Evolutionary conservation across 345 rosid genomes (phyloP).

Genomic region (Acer campestre): DNA sequence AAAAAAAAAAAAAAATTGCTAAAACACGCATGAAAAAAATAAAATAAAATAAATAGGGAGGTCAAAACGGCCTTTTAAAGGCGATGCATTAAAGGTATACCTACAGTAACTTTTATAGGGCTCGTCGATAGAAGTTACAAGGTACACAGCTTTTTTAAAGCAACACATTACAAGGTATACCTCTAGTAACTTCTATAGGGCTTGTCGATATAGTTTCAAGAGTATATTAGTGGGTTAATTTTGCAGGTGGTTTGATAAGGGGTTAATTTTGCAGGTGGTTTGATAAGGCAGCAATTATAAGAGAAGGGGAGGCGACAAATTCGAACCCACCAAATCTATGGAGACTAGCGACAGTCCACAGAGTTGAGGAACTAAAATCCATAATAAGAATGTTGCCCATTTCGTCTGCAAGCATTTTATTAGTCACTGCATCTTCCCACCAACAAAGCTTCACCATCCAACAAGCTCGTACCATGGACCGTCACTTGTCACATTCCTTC

Average conservation of each 20-base stretch:
- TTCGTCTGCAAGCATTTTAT: conserved; percentile 58
- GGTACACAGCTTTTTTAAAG: too few species aligned
- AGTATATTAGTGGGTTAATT: background rate
- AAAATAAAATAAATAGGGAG: too few species aligned
- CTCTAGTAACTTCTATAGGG: too few species aligned
- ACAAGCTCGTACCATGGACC: conserved; percentile 69
- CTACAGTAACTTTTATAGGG: too few species aligned
- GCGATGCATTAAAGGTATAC: too few species aligned
- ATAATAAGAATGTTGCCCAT: conserved; percentile 59
- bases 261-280: conserved; percentile 45
- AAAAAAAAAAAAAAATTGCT: too few species aligned
- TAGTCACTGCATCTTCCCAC: conserved; percentile 53
- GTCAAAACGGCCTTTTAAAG: too few species aligned
- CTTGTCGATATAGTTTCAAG: too few species aligned
- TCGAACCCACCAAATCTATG: conserved; percentile 40
- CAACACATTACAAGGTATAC: too few species aligned
- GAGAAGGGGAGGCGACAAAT: conserved; percentile 32
- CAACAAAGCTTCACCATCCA: conserved; percentile 51
- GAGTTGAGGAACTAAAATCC: conserved; percentile 68
- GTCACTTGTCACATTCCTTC: conserved; percentile 53
- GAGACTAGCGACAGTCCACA: conserved; percentile 57
- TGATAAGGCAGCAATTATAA: conserved; percentile 57
- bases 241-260: conserved; percentile 62
- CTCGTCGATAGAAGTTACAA: too few species aligned
- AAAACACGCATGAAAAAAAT: too few species aligned